Base-by-base conservation (phyloP, 139 green algal genomes). In the Deuterostichococcus epilithicus region DNA sequence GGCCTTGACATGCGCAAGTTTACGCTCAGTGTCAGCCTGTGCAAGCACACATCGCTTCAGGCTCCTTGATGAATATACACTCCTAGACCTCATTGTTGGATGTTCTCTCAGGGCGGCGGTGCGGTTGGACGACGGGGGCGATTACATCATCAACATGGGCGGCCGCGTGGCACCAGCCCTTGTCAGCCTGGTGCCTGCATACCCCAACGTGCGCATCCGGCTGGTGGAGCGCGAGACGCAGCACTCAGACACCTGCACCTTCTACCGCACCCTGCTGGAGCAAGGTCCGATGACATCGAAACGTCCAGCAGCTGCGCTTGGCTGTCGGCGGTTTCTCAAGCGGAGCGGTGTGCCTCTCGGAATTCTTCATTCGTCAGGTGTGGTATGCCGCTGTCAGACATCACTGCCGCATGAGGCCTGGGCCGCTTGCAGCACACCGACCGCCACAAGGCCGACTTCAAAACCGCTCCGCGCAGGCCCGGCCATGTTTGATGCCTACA, bases 201-300 rank as follows among this genome's bases (percentile, higher is more conserved):
- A 45, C 34, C 35, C 39, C 67, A 80, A 80, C 60, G 67, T 80
- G 33, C 33, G 68, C 6, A 34, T 80, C 42, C 67, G 75, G 66
- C 73, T 80, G 30, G 45, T 80, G 42, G 75, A 80, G 22, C 58
- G 38, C 37, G 35, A 36, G 22, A 75, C 75, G 34, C 37, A 70
- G 42, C 68, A 80, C 67, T 80, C 75, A 45, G 75, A 80, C 33
- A 75, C 45, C 68, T 80, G 75, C 75, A 80, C 59, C 67, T 80
- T 80, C 26, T 68, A 80, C 23, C 34, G 36, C 26, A 73, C 75
- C 1, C 45, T 80, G 3, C 33, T 75, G 39, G 75, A 80, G 33
- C 58, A 71, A 65, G 75, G 75, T 79, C 39, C 34, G 75, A 4
- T 37, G 30, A 10, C 25, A 38, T 42, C 15, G 47, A 45, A 20